phyloP scores from a whole-genome alignment of 2,329 filamentous ascomycete genomes.

The Balansia obtecta region DNA sequence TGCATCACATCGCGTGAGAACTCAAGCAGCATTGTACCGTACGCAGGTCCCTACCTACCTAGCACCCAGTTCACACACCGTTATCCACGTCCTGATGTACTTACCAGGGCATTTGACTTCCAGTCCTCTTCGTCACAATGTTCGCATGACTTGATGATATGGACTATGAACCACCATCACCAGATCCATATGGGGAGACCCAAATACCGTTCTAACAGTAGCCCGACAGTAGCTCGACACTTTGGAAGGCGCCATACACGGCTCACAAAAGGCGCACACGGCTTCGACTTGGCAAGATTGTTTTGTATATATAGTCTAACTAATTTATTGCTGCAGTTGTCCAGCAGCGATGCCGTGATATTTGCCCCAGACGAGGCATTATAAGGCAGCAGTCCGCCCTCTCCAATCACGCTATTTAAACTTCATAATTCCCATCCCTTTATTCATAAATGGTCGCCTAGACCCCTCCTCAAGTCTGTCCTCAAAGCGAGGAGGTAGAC shows the following conservation, averaged over 20 bases:
- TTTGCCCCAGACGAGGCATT: conserved; percentile 19
- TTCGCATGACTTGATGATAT: too few relatives aligned
- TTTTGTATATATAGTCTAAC: conserved; percentile 25
- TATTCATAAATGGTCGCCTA: conserved; percentile 27
- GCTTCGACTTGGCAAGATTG: conserved; percentile 10
- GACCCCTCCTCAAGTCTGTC: conserved; percentile 19
- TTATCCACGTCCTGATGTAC: too few relatives aligned
- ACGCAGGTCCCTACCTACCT: too few relatives aligned
- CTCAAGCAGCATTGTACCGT: too few relatives aligned
- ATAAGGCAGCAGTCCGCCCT: conserved; percentile 18
- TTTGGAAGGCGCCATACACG: neutral
- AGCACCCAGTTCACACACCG: too few relatives aligned
- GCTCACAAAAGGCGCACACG: neutral
- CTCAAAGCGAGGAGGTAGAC: conserved; percentile 10
- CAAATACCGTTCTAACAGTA: too few relatives aligned
- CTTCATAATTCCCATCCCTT: conserved; percentile 19
- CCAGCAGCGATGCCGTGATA: conserved; percentile 20
- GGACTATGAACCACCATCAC: neutral
- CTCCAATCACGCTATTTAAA: conserved; percentile 25
- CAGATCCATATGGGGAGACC: neutral
- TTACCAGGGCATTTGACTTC: too few relatives aligned
- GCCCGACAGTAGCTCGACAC: neutral
- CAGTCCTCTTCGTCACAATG: neutral
- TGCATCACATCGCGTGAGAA: too few relatives aligned
- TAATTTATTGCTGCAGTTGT: conserved; percentile 17